Evolutionary conservation across 2,329 filamentous ascomycete species (phyloP).

Genomic region (Fusarium tricinctum): DNA sequence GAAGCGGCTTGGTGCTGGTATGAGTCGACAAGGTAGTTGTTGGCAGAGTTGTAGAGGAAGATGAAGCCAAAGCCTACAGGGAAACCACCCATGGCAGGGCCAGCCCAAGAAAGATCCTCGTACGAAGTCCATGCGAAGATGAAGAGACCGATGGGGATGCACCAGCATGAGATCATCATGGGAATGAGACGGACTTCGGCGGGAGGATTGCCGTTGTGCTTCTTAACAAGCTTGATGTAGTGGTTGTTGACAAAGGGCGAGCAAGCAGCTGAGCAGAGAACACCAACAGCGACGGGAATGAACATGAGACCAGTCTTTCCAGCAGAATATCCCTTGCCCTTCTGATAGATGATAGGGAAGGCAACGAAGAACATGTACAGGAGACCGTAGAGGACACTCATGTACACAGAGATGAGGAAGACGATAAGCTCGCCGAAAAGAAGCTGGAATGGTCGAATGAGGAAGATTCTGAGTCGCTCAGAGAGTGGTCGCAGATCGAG

Average conservation of each 20-base stretch:
- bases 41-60: constrained; percentile 84
- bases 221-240: constrained; percentile 74
- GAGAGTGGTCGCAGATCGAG: constrained; percentile 78
- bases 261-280: constrained; percentile 75
- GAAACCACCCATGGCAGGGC: constrained; percentile 78
- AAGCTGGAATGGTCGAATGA: constrained; percentile 86
- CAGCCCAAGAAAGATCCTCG: constrained; percentile 74
- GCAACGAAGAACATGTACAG: constrained; percentile 84
- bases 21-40: constrained; percentile 78
- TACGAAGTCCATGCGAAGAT: constrained; percentile 76
- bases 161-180: constrained; percentile 85
- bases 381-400: constrained; percentile 83
- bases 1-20: constrained; percentile 82
- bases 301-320: constrained; percentile 87
- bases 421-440: constrained; percentile 89
- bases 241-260: constrained; percentile 84
- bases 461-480: constrained; percentile 79
- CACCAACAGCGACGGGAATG: constrained; percentile 84
- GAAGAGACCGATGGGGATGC: constrained; percentile 71
- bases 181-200: constrained; percentile 84
- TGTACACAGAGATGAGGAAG: constrained; percentile 85
- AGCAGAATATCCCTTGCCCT: constrained; percentile 82
- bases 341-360: constrained; percentile 78
- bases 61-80: constrained; percentile 85
- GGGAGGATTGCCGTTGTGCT: constrained; percentile 79